phyloP scores from a whole-genome alignment of 139 green algal genomes.

The Chlorella sorokiniana region DNA sequence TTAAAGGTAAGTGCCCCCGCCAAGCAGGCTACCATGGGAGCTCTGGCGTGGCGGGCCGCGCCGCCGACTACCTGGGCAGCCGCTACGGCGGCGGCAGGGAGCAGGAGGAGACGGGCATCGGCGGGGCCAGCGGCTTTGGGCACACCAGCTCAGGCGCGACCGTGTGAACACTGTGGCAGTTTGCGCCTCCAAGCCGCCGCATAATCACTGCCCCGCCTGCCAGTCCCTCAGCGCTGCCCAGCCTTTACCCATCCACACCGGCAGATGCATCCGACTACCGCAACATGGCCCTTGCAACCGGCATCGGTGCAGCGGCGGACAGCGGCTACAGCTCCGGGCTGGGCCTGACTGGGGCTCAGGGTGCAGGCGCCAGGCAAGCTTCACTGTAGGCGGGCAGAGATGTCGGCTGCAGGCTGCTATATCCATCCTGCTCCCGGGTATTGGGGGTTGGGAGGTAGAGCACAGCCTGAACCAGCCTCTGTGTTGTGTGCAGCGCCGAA shows the following conservation, averaged over 20 bases:
- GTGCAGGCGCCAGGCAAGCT: neutral
- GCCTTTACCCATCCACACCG: neutral
- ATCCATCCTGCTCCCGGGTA: neutral
- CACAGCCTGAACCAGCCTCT: too few relatives aligned
- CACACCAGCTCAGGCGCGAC: neutral
- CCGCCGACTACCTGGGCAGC: neutral
- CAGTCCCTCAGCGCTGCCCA: neutral
- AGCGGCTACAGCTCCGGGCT: conserved; percentile 7
- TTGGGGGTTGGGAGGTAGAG: too few relatives aligned
- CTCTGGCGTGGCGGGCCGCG: neutral
- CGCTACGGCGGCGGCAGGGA: conserved; percentile 14
- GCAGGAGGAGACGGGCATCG: conserved; percentile 3
- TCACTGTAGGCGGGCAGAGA: neutral
- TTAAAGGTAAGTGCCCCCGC: neutral
- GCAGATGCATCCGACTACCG: neutral
- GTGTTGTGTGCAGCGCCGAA: neutral
- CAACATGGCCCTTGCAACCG: neutral
- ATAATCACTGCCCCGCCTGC: neutral
- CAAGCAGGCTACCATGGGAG: neutral
- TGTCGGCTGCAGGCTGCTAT: neutral
- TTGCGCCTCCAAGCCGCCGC: too few relatives aligned
- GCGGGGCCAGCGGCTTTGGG: conserved; percentile 13
- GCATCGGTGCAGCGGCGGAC: neutral
- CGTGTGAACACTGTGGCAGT: neutral
- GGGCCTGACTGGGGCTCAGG: conserved; percentile 14